Percentiles rank a stretch among this genome's conserved stretches.
Evolutionary conservation across 2,329 filamentous ascomycete genomes (phyloP).

Genomic region (Aspergillus aculeatus): DNA sequence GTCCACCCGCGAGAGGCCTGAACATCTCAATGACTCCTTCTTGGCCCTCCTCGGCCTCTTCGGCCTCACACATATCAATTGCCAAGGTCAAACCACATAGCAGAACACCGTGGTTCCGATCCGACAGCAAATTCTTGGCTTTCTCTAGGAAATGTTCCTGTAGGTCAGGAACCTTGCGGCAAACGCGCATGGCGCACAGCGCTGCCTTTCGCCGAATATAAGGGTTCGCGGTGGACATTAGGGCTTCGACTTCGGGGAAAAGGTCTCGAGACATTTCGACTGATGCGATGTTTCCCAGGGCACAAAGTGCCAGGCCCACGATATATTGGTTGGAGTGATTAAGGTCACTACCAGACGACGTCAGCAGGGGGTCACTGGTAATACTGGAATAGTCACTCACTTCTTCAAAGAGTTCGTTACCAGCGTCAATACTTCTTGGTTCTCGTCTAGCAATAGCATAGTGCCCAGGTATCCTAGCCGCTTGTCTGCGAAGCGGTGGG

Average conservation of each 20-base stretch:
- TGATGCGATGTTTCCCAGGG: slow-evolving; percentile 94
- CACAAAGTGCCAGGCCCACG: slow-evolving; percentile 92
- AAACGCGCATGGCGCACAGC: slow-evolving; percentile 98
- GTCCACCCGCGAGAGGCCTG: slow-evolving; percentile 74
- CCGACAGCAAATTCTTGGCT: slow-evolving; percentile 79
- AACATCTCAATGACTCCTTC: slow-evolving; percentile 89
- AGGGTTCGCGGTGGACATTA: slow-evolving; percentile 91
- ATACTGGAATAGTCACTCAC: slow-evolving; percentile 51
- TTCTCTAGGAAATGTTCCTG: slow-evolving; percentile 98
- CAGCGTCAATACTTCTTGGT: slow-evolving; percentile 93
- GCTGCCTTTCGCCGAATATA: slow-evolving; percentile 97
- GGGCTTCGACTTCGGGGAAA: slow-evolving; percentile 90
- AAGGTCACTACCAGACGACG: slow-evolving; percentile 66
- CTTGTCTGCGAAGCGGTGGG: slow-evolving; percentile 96
- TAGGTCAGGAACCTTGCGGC: slow-evolving; percentile 93
- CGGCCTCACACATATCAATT: slow-evolving; percentile 88
- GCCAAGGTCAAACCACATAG: slow-evolving; percentile 90
- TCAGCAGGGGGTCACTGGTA: slow-evolving; percentile 32
- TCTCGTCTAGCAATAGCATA: slow-evolving; percentile 94
- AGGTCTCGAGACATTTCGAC: slow-evolving; percentile 98
- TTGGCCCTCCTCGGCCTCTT: slow-evolving; percentile 88
- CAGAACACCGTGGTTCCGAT: slow-evolving; percentile 93
- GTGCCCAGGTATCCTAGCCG: slow-evolving; percentile 92
- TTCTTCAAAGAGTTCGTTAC: slow-evolving; percentile 98
- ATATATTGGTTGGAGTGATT: slow-evolving; percentile 98